Conservation (phyloP, 2,329 filamentous ascomycete genomes). For the Incumbomyces lentus region DNA sequence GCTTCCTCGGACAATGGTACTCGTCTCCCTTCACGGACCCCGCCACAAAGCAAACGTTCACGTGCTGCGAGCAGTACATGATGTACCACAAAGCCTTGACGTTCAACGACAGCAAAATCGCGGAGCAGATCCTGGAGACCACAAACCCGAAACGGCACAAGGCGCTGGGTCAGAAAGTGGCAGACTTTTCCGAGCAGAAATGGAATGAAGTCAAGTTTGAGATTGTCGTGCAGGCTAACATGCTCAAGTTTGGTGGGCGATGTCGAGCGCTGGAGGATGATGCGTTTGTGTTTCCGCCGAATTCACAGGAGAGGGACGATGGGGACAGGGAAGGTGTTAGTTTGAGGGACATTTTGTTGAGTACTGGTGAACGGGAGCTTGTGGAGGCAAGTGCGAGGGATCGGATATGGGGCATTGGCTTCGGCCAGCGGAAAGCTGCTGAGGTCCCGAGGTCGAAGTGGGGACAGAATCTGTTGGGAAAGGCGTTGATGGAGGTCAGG, state of each 20-base stretch:
- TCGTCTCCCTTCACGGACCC: background rate
- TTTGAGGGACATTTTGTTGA: slow-evolving; percentile 22
- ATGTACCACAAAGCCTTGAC: slow-evolving; percentile 29
- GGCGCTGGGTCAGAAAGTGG: slow-evolving; percentile 25
- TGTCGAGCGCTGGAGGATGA: slow-evolving; percentile 19
- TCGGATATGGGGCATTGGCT: slow-evolving; percentile 28
- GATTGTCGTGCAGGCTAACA: slow-evolving; percentile 26
- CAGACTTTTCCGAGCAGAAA: slow-evolving; percentile 22
- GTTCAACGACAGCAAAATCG: slow-evolving; percentile 23
- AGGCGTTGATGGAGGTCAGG: slow-evolving; percentile 27
- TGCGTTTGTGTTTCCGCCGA: slow-evolving; percentile 1
- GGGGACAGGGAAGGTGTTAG: slow-evolving; percentile 1
- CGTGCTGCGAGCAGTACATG: slow-evolving; percentile 22
- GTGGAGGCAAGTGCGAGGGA: slow-evolving; percentile 29
- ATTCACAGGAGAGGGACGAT: background rate
- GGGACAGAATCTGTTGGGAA: slow-evolving; percentile 27
- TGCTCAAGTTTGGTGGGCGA: slow-evolving; percentile 25
- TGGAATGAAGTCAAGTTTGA: slow-evolving; percentile 24
- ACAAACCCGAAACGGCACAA: slow-evolving; percentile 16
- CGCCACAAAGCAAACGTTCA: background rate
- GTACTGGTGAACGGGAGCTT: slow-evolving; percentile 24
- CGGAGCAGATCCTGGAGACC: slow-evolving; percentile 20
- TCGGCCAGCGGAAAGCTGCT: slow-evolving; percentile 23
- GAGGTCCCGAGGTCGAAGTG: slow-evolving; percentile 22
- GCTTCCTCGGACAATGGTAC: slow-evolving; percentile 5